Conservation (phyloP, 2,329 filamentous ascomycete species). For the Trichoderma koningii region DNA sequence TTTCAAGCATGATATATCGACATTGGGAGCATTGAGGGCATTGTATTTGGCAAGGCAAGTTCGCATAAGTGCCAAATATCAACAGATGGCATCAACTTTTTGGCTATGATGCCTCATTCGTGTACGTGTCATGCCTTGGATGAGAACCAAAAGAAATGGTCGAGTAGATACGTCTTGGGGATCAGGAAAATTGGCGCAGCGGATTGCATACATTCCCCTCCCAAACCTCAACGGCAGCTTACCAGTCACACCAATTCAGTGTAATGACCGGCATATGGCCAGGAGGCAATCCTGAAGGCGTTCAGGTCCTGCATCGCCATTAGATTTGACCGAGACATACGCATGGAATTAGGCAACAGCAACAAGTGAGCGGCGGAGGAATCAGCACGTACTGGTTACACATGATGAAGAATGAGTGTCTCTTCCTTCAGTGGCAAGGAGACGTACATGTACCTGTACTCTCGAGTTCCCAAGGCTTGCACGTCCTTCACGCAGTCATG, state of each 20-base stretch:
- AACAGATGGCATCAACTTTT: background rate
- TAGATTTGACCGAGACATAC: background rate
- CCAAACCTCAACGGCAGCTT: background rate
- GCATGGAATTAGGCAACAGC: background rate
- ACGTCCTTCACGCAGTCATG: background rate
- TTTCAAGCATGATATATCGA: background rate
- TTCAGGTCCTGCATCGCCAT: background rate
- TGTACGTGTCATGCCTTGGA: background rate
- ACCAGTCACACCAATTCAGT: background rate
- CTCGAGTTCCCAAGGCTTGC: background rate
- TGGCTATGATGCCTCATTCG: background rate
- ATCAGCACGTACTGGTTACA: background rate
- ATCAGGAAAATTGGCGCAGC: background rate
- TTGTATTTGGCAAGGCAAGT: background rate
- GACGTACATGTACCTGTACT: constrained; percentile 7
- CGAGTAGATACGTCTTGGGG: background rate
- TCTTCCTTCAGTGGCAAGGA: background rate
- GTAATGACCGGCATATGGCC: background rate
- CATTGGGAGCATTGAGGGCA: background rate
- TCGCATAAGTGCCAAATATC: background rate
- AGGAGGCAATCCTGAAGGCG: background rate
- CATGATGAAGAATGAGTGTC: background rate
- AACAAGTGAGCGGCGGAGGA: background rate
- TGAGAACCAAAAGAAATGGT: background rate
- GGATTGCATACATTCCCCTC: background rate